Base-by-base conservation (phyloP, 2,329 filamentous ascomycete species). In the Aspergillus ustus region DNA sequence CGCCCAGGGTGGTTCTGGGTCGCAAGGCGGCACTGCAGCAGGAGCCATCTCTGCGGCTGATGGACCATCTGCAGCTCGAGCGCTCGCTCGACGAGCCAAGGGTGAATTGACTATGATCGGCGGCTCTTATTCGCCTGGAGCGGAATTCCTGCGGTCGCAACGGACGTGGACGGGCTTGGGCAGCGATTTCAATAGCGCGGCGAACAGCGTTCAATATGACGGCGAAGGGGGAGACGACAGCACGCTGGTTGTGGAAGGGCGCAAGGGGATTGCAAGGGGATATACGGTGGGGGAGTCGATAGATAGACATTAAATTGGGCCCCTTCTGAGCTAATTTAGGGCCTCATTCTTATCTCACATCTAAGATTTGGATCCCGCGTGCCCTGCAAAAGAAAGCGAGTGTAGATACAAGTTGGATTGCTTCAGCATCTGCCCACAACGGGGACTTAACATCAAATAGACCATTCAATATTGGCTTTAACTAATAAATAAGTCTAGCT, bases 121-220 rank as follows among this genome's bases (percentile, higher is more conserved):
- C 55, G 92, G 93, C 7, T 86, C 94, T 0, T 83, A 90, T n/a
- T 98, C 94, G 50, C 95, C 95, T 0, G 95, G 92, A 0, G 95
- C 95, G 0, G 92, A 97, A 75, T 98, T 87, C 69, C 79, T 99
- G 65, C 86, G 89, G 34, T 91, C 89, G 3, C 87, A 93, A 70
- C 82, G 95, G 60, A 96, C 92, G 4, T 99, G 95, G 95, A 90
- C 90, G 72, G 95, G 95, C 0, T 78, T 99, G 25, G 95, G 95
- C 0, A 96, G 87, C 64, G 95, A 99, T 74, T 96, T 93, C 70
- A 82, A 61, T 61, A 58, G 44, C 44, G 57, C 57, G 3, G 50
- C 57, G 29, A 59, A 43, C 52, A 52, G 84, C 61, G 82, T 86
- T 62, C 78, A 77, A 66, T 86, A 86, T 66, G 85, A 89, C 31